These are phyloP conservation scores for Clavulina sp. DNA, from an alignment of 768 basidiomycete genomes.

Conservation along the genomic window DNA sequence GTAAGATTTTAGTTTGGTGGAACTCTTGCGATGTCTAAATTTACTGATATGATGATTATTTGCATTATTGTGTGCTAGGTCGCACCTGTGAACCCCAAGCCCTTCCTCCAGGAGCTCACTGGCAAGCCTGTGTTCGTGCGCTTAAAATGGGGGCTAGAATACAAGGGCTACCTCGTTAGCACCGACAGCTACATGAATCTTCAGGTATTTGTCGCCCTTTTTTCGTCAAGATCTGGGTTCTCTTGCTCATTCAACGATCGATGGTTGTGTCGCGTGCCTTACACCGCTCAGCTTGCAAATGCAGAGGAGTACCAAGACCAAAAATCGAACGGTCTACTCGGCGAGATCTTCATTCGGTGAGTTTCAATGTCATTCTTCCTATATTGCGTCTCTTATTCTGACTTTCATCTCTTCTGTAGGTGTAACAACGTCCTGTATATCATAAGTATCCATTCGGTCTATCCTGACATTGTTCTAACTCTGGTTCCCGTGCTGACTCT, in stretches of 20 bases:
- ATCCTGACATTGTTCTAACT: not conserved
- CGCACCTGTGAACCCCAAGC: slow-evolving; percentile 94
- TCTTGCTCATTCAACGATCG: not conserved
- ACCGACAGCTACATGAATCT: slow-evolving; percentile 99
- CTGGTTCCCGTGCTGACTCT: slow-evolving; percentile 5
- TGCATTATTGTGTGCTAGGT: slow-evolving; percentile 32
- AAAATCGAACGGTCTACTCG: slow-evolving; percentile 86
- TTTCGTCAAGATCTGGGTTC: no score
- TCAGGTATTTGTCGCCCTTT: slow-evolving; percentile 40
- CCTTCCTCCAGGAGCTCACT: slow-evolving; percentile 94
- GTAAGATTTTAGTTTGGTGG: no score
- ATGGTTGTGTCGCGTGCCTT: not conserved
- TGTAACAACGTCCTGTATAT: slow-evolving; percentile 97
- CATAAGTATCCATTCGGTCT: slow-evolving; percentile 37
- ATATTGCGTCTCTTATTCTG: slow-evolving; percentile 6
- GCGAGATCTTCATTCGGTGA: slow-evolving; percentile 96
- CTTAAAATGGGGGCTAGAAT: slow-evolving; percentile 97
- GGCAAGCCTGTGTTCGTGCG: slow-evolving; percentile 91
- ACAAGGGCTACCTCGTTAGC: slow-evolving; percentile 96
- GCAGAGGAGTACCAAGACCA: slow-evolving; percentile 97
- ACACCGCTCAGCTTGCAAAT: slow-evolving; percentile 71
- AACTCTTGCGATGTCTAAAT: slow-evolving; percentile 6
- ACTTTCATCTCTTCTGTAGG: slow-evolving; percentile 21
- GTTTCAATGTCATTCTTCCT: not conserved
- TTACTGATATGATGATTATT: not conserved